Evolutionary conservation across 495 filamentous ascomycete species (phyloP).

Genomic region (Aspergillus mulundensis): DNA sequence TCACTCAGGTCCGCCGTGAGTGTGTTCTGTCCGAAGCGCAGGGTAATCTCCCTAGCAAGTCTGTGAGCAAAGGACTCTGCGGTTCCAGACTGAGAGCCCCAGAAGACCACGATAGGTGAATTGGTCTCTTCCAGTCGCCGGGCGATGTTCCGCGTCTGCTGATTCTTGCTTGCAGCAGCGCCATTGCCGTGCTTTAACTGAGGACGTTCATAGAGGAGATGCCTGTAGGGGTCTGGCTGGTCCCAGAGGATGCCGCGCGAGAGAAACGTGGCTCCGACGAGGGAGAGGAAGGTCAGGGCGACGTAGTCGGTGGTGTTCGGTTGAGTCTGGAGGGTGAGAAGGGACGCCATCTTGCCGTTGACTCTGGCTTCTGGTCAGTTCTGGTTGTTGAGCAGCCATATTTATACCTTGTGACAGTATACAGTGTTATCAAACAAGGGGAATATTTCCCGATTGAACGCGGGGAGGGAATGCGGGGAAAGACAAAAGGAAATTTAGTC

Average conservation of each 20-base stretch:
- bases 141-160: slow-evolving; percentile 36
- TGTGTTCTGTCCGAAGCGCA: slow-evolving; percentile 38
- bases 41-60: slow-evolving; percentile 41
- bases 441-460: slow-evolving; percentile 11
- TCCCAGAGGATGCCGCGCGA: slow-evolving; percentile 36
- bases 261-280: slow-evolving; percentile 25
- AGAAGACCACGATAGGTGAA: slow-evolving; percentile 47
- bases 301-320: slow-evolving; percentile 28
- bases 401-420: not conserved
- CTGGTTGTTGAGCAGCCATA: not conserved
- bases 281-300: slow-evolving; percentile 26
- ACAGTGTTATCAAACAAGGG: not conserved
- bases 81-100: slow-evolving; percentile 54
- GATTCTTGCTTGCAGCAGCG: slow-evolving; percentile 7
- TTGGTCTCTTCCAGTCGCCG: slow-evolving; percentile 31
- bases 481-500: slow-evolving; percentile 1
- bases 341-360: slow-evolving; percentile 15
- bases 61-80: slow-evolving; percentile 47
- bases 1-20: slow-evolving; percentile 49
- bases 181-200: slow-evolving; percentile 29
- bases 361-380: not conserved
- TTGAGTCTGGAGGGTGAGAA: slow-evolving; percentile 19
- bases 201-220: slow-evolving; percentile 30
- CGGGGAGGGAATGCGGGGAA: not conserved
- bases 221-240: slow-evolving; percentile 27